A percentile compares a stretch with the other conserved stretches of the same genome.
These are phyloP conservation scores for Acer campestre DNA, from an alignment of 345 rosid species.

Conservation along the genomic window DNA sequence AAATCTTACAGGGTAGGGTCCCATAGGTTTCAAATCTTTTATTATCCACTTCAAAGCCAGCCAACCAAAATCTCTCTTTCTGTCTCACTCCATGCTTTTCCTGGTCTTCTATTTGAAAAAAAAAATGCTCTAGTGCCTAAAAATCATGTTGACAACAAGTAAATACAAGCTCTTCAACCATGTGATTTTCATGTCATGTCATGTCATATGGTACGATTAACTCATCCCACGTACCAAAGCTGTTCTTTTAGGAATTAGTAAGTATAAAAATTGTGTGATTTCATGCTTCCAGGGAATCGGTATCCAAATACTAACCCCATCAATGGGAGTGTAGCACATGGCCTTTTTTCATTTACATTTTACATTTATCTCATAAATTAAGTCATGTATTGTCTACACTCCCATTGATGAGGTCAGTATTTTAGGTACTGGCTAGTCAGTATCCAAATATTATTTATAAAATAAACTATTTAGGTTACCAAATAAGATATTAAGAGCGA, in stretches of 20 bases:
- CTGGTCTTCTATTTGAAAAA: background rate
- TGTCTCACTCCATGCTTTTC: slow-evolving; percentile 24
- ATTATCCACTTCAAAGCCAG: slow-evolving; percentile 4
- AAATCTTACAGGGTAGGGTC: slow-evolving; percentile 39
- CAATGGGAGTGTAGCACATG: too few species aligned
- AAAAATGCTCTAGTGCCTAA: background rate
- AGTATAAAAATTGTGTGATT: background rate
- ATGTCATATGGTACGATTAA: too few species aligned
- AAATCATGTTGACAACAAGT: background rate
- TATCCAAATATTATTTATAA: too few species aligned
- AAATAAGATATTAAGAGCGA: background rate
- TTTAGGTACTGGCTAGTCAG: too few species aligned
- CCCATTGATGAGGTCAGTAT: too few species aligned
- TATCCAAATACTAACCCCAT: too few species aligned
- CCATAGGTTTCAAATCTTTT: slow-evolving; percentile 22
- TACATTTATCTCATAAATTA: too few species aligned
- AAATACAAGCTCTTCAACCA: background rate
- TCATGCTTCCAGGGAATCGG: background rate
- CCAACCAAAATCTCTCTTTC: slow-evolving; percentile 18
- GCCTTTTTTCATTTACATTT: too few species aligned
- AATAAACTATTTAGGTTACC: background rate
- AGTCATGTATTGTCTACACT: too few species aligned
- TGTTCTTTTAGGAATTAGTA: too few species aligned
- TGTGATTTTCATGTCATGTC: too few species aligned
- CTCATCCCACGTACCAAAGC: too few species aligned